A percentile compares a stretch with the other conserved stretches of the same genome.
Evolutionary conservation across 2,329 filamentous ascomycete species (phyloP).

Genomic region (Talaromyces marneffei): DNA sequence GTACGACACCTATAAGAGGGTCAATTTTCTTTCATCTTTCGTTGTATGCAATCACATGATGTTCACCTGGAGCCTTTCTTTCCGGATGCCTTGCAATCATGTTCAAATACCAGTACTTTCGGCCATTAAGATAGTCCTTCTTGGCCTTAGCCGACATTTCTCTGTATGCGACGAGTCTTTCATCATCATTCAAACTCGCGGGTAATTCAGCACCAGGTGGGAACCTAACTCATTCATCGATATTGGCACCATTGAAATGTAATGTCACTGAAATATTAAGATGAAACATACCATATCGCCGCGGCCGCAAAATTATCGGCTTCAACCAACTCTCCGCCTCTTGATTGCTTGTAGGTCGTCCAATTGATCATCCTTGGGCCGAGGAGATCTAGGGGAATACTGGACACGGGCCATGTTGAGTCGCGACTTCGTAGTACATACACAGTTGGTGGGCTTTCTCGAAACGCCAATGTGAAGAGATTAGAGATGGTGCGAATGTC

Average conservation of each 20-base stretch:
- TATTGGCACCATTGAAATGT: not conserved
- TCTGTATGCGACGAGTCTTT: slow-evolving; percentile 6
- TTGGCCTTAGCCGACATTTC: slow-evolving; percentile 5
- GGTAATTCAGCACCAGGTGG: slow-evolving; percentile 10
- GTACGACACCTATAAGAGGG: slow-evolving; percentile 8
- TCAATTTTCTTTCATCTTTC: not conserved
- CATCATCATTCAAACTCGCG: not conserved
- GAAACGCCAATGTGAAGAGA: slow-evolving; percentile 7
- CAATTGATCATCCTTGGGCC: slow-evolving; percentile 6
- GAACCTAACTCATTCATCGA: slow-evolving; percentile 8
- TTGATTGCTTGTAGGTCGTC: slow-evolving; percentile 11
- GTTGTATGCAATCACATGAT: not conserved
- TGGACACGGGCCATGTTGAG: slow-evolving; percentile 10
- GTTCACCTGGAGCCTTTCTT: slow-evolving; percentile 11
- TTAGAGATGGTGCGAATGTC: slow-evolving; percentile 9
- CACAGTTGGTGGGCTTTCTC: not conserved
- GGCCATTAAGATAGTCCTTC: slow-evolving; percentile 9
- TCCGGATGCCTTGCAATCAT: slow-evolving; percentile 12
- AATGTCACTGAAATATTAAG: not conserved
- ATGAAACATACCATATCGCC: slow-evolving; percentile 11
- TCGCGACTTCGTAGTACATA: slow-evolving; percentile 1
- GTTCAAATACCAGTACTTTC: slow-evolving; percentile 15
- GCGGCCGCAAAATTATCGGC: slow-evolving; percentile 13
- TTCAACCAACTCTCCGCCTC: slow-evolving; percentile 10
- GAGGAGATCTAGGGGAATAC: not conserved